Evolutionary conservation across 179 eudicot genomes (phyloP).

Genomic region (Silene vulgaris): DNA sequence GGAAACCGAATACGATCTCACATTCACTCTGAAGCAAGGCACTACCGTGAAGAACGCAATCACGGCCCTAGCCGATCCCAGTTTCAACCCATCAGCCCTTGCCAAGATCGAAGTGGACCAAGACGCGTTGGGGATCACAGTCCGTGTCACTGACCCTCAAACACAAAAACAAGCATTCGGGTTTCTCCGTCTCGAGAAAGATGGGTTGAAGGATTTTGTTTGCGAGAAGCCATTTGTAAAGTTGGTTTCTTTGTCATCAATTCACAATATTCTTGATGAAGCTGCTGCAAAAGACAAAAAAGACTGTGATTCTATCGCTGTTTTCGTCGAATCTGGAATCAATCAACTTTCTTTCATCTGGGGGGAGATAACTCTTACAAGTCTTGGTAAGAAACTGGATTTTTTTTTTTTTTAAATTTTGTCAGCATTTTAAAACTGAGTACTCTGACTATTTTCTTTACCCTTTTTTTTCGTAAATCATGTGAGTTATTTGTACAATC

Average conservation of each 20-base stretch:
- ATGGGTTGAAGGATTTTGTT: not conserved
- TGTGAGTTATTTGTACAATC: not conserved
- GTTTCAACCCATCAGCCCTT: not conserved
- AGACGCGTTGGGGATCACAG: slow-evolving; percentile 9
- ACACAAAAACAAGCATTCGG: not conserved
- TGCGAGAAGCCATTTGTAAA: slow-evolving; percentile 1
- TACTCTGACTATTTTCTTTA: not conserved
- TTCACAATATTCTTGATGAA: not conserved
- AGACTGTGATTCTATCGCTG: not conserved
- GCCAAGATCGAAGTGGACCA: not conserved
- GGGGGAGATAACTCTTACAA: too few relatives aligned
- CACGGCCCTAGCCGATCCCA: not conserved
- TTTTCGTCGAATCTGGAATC: not conserved
- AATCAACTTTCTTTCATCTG: not conserved
- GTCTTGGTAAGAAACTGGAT: not conserved
- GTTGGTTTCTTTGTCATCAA: not conserved
- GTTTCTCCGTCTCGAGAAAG: not conserved
- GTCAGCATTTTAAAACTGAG: not conserved
- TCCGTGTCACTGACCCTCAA: not conserved
- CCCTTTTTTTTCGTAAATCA: not conserved
- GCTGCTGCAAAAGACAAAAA: not conserved
- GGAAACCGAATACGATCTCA: not conserved
- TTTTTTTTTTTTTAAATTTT: not conserved
- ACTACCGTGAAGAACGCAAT: not conserved
- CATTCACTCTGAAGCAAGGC: not conserved